Evolutionary conservation across 2,329 filamentous ascomycete species (phyloP), one percentile per base, ranked within the genome.

Genomic region (Fusarium keratoplasticum): DNA sequence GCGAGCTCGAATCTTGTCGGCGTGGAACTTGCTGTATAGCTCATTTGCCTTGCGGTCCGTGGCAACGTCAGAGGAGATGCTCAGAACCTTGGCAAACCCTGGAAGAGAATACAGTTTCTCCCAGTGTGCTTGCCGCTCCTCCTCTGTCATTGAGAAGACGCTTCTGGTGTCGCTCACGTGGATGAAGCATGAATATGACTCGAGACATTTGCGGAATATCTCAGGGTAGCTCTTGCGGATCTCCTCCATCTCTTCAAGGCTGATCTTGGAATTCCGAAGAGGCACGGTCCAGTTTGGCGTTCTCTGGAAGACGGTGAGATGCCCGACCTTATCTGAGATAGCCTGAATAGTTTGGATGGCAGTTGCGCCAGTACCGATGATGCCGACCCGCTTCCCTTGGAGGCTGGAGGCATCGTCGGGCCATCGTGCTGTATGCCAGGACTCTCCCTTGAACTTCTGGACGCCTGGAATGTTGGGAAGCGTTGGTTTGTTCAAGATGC

Each of bases 21-120:
- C 70, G 29, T 70, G 54, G 8, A 72, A 72, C 16, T 55, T 52
- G 47, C 67, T 67, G 55, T 72, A 72, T 1, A 72, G 38, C 13
- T 64, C 64, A 20, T 72, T 72, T 3, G 70, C 70, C 11, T 70
- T 62, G 14, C 35, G 40, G 36, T 72, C 64, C 6, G 70, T 72
- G 31, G 63, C 66, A 0, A 70, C 66, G 44, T 72, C 70, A 2
- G 63, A 52, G 2, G 64, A 67, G 8, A 72, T 60, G 33, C 67
- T 58, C 9, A 72, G 64, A 3, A 70, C 67, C 63, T 83, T 85
- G 13, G 77, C 75, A 66, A 86, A 86, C 1, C 83, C 85, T 1
- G 83, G 83, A 5, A 77, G 62, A 0, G 78, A 65, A 74, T 84
- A 86, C 2, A 82, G 66, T 36, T 78, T 71, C 76, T 79, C 76